Evolutionary conservation across 169 alveolate genomes (phyloP).

Genomic region (Fabrea salina): DNA sequence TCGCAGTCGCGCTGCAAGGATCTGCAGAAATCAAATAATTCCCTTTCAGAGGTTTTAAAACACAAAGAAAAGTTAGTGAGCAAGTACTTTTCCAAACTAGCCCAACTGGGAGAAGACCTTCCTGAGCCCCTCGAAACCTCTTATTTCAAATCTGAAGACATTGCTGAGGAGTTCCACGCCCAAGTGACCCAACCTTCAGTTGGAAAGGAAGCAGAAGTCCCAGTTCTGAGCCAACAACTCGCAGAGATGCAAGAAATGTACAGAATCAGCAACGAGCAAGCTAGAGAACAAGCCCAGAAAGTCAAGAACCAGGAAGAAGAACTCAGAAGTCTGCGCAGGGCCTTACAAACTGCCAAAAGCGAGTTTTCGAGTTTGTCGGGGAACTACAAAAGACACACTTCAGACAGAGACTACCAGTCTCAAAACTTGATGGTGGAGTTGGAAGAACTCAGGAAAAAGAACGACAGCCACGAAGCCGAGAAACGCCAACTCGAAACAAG

Average conservation of each 20-base stretch:
- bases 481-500: neutral
- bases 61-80: neutral
- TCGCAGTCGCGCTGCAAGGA: neutral
- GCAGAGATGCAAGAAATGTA: constrained; percentile 15
- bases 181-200: too few species aligned
- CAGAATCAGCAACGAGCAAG: neutral
- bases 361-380: neutral
- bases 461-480: neutral
- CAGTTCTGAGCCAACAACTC: neutral
- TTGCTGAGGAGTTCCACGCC: too few species aligned
- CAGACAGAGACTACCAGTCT: neutral
- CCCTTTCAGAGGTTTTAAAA: neutral
- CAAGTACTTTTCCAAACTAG: neutral
- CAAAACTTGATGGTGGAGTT: neutral
- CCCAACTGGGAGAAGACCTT: neutral
- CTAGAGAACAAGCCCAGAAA: neutral
- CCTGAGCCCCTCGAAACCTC: too few species aligned
- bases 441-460: constrained; percentile 23
- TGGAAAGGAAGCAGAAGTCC: too few species aligned
- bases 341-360: neutral
- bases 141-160: too few species aligned
- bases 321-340: neutral
- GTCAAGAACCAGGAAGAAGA: neutral
- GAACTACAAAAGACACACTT: neutral
- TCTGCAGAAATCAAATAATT: neutral